A percentile compares a stretch with the other conserved stretches of the same genome.
These are phyloP conservation scores for Salvia rosmarinus DNA, from an alignment of 257 asterid genomes.

Conservation along the genomic window DNA sequence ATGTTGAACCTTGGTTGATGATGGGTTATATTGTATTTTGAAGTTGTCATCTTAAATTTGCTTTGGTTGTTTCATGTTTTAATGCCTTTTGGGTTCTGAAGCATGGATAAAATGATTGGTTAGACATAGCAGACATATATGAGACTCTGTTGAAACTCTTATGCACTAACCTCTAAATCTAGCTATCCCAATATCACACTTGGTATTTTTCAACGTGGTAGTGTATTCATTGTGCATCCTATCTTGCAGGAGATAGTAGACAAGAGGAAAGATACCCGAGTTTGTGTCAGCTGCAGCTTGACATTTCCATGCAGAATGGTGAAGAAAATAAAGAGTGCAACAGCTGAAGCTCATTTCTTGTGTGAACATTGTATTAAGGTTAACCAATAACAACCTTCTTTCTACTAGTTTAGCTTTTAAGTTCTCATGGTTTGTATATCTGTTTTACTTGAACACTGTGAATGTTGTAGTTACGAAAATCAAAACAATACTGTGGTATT, in stretches of 20 bases:
- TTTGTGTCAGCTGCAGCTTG: slow-evolving; percentile 80
- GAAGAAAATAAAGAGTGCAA: slow-evolving; percentile 60
- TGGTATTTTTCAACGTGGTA: slow-evolving; percentile 26
- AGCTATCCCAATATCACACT: slow-evolving; percentile 18
- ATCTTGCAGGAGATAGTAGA: slow-evolving; percentile 54
- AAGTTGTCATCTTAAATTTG: slow-evolving; percentile 1
- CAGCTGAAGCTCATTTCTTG: slow-evolving; percentile 48
- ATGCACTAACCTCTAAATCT: slow-evolving; percentile 18
- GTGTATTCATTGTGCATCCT: slow-evolving; percentile 18
- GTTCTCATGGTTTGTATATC: slow-evolving; percentile 16
- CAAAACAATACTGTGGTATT: slow-evolving; percentile 87
- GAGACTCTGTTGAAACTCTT: slow-evolving; percentile 11
- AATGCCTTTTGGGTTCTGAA: slow-evolving; percentile 15
- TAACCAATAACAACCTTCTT: slow-evolving; percentile 20
- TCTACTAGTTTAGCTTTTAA: slow-evolving; percentile 18
- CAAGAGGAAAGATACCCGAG: slow-evolving; percentile 54
- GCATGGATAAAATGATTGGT: not conserved
- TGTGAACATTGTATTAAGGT: slow-evolving; percentile 94
- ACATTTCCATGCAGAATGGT: slow-evolving; percentile 61
- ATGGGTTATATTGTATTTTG: slow-evolving; percentile 25
- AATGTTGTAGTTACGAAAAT: slow-evolving; percentile 64
- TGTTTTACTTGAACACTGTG: slow-evolving; percentile 33
- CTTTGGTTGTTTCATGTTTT: slow-evolving; percentile 9
- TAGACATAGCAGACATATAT: not conserved
- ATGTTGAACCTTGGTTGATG: slow-evolving; percentile 23